Base-by-base conservation (phyloP, 306 rosid species). In the Dalbergia oliveri region DNA sequence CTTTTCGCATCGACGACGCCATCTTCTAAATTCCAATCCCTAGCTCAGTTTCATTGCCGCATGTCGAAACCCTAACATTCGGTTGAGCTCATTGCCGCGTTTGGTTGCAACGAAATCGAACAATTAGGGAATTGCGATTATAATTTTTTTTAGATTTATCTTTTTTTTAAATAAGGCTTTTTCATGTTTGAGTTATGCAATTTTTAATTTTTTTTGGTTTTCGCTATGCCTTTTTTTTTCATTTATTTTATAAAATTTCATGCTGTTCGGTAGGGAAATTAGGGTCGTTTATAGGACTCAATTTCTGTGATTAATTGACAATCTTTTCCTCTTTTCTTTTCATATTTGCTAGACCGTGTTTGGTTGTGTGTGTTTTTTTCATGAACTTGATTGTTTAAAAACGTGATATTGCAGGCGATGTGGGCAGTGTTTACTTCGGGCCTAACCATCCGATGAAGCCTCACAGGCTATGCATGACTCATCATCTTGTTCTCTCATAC, bases 391-490 rank as follows among this genome's bases (percentile, higher is more conserved):
- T 75, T 71, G 66, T 19, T 59, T 81, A 16, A 54, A 26, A 37
- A 41, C 11, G 81, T 84, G 45, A 59, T 70, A 58, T 89, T 88
- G 85, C 97, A 95, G 99, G 99, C 41, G 99, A 93, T 75, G 99
- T 87, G 70, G 99, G 99, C 6, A 93, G 98, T 60, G 99, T 95
- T 80, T 95, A 93, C 91, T 95, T 90, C 37, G 99, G 99, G 66
- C 97, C 99, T 0, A 95, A 95, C 81, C 99, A 95, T 85, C 99
- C 99, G 2, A 95, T 95, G 99, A 95, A 95, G 84, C 99, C 99
- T 18, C 99, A 95, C 83, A 90, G 99, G 69, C 91, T 95, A 44
- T 93, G 98, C 85, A 95, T 95, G 99, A 93, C 99, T 31, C 99
- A 93, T 79, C 99, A 93, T 86, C 98, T 95, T 23, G 99, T 95